Percentiles rank a stretch among this genome's conserved stretches.
These are phyloP conservation scores for Calonectria hawksworthii DNA, from an alignment of 2,329 filamentous ascomycete species.

Conservation along the genomic window DNA sequence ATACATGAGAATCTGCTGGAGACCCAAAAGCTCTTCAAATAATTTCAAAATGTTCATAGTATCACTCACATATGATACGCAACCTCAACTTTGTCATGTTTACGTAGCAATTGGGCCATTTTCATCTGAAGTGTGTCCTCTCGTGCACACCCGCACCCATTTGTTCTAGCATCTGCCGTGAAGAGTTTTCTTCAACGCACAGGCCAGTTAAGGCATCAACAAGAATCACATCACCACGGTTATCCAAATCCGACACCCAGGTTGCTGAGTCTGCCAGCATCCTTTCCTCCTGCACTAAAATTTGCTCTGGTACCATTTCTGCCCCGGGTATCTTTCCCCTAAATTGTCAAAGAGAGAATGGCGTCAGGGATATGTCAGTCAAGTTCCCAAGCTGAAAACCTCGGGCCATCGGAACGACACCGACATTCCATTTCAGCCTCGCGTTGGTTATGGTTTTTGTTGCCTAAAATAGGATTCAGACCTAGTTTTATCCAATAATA, in stretches of 20 bases:
- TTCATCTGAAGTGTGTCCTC: background rate
- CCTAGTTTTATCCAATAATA: background rate
- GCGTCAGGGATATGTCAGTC: background rate
- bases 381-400: background rate
- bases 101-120: background rate
- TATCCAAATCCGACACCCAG: background rate
- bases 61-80: too few species aligned
- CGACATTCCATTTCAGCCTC: background rate
- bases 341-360: background rate
- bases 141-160: background rate
- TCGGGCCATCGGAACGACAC: background rate
- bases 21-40: too few species aligned
- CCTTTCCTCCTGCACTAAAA: background rate
- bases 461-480: background rate
- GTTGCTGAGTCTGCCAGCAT: background rate
- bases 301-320: too few species aligned
- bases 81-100: background rate
- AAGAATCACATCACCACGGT: background rate
- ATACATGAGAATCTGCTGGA: too few species aligned
- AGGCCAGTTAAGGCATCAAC: background rate
- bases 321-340: too few species aligned
- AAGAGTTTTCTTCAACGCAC: background rate
- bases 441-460: background rate
- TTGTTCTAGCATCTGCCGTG: background rate
- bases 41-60: too few species aligned